Percentiles rank a stretch among this genome's conserved stretches.
Conservation (phyloP, 768 basidiomycete genomes). For the Boletus pseudo-olivaceus region DNA sequence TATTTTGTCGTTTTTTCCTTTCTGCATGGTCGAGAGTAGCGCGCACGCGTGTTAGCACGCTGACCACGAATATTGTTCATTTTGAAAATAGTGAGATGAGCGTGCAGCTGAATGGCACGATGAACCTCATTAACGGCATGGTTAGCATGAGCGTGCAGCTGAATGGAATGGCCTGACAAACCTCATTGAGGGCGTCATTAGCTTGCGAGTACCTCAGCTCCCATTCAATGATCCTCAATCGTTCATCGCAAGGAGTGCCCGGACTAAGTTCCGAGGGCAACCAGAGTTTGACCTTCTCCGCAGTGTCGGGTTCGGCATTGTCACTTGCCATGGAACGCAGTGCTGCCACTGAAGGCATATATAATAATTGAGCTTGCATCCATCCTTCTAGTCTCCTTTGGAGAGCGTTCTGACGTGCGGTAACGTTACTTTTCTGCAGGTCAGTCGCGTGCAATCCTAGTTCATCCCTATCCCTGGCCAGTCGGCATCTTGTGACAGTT, state of each 20-base stretch:
- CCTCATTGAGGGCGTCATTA: background rate
- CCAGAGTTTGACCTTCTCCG: background rate
- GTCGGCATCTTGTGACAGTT: background rate
- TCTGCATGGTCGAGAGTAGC: background rate
- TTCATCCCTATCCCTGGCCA: background rate
- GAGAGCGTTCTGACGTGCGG: background rate
- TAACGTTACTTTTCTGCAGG: background rate
- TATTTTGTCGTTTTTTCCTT: background rate
- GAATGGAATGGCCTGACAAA: no score
- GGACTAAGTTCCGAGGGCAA: background rate
- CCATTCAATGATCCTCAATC: background rate
- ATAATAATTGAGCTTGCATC: background rate
- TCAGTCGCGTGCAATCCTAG: background rate
- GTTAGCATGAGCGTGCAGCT: no score
- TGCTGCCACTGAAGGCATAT: constrained; percentile 1
- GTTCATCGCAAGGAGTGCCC: background rate
- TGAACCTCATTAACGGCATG: background rate
- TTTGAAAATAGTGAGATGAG: background rate
- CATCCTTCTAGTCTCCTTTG: background rate
- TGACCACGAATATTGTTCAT: background rate
- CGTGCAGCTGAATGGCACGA: background rate
- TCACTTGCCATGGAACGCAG: background rate
- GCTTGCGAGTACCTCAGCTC: background rate
- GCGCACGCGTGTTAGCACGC: background rate
- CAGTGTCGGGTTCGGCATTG: background rate